A percentile compares a stretch with the other conserved stretches of the same genome.
Evolutionary conservation across 495 filamentous ascomycete species (phyloP).

Genomic region (Neurospora sp.): DNA sequence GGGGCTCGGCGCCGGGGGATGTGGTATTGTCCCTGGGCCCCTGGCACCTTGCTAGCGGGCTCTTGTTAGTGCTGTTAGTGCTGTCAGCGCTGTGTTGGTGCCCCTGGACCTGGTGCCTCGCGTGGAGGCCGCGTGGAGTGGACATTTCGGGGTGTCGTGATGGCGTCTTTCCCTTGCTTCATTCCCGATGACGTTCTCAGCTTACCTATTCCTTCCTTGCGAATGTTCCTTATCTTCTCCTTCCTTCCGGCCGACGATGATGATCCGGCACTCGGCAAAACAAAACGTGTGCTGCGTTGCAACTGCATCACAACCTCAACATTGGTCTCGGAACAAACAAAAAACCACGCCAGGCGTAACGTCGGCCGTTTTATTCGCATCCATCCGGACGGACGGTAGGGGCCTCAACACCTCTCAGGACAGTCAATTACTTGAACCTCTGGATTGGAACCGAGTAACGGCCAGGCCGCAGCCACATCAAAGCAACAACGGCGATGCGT

Average conservation of each 20-base stretch:
- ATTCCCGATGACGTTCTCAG: not conserved
- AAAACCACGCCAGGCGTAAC: not conserved
- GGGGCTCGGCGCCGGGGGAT: not conserved
- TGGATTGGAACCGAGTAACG: not conserved
- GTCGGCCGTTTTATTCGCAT: not conserved
- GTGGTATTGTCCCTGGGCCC: not conserved
- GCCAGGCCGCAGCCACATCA: not conserved
- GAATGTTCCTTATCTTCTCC: not conserved
- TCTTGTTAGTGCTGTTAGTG: not conserved
- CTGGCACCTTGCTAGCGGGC: not conserved
- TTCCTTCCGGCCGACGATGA: not conserved
- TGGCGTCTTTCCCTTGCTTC: not conserved
- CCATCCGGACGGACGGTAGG: not conserved
- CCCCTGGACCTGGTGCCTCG: not conserved
- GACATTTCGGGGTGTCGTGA: not conserved
- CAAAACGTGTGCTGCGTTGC: not conserved
- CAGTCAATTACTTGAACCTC: not conserved
- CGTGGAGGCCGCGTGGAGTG: not conserved
- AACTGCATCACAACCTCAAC: not conserved
- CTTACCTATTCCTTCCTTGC: not conserved
- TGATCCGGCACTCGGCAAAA: not conserved
- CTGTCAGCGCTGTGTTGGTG: not conserved
- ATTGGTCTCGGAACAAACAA: not conserved
- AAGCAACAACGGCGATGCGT: not conserved
- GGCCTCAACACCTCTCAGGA: not conserved